Conservation (phyloP, 306 rosid species). For the Nissolia schottii region DNA sequence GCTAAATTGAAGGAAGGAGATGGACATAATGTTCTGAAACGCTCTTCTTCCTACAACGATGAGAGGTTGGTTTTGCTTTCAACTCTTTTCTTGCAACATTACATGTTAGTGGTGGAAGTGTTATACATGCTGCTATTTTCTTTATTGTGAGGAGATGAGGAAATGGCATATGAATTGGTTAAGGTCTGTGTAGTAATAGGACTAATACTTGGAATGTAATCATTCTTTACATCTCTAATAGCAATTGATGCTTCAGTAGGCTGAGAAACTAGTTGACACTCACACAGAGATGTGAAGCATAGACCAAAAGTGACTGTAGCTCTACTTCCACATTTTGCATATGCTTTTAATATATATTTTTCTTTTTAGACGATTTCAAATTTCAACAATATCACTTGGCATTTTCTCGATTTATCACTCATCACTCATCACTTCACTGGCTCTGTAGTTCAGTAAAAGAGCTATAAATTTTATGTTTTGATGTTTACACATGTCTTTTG, state of each 20-base stretch:
- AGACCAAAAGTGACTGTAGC: not conserved
- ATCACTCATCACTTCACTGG: not conserved
- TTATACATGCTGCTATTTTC: not conserved
- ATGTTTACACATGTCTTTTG: not conserved
- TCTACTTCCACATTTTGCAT: not conserved
- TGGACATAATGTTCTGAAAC: slow-evolving; percentile 57
- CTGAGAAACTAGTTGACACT: not conserved
- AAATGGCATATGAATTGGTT: not conserved
- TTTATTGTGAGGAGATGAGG: slow-evolving; percentile 20
- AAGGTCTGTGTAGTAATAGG: not conserved
- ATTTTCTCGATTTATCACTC: too few relatives aligned
- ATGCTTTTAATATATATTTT: not conserved
- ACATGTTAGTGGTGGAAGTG: not conserved
- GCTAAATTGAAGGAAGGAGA: slow-evolving; percentile 63
- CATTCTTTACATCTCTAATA: not conserved
- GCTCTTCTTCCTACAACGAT: slow-evolving; percentile 87
- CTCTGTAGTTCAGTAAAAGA: not conserved
- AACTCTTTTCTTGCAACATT: slow-evolving; percentile 7
- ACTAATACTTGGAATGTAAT: not conserved
- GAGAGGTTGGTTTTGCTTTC: slow-evolving; percentile 57
- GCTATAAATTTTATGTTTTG: not conserved
- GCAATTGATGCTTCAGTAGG: not conserved
- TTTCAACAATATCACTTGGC: not conserved
- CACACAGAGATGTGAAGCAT: not conserved
- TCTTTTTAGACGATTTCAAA: not conserved